Evolutionary conservation across 1,284 basidiomycete species (phyloP), one percentile per base, ranked within the genome.

Genomic region (Leccinum subrobustum): DNA sequence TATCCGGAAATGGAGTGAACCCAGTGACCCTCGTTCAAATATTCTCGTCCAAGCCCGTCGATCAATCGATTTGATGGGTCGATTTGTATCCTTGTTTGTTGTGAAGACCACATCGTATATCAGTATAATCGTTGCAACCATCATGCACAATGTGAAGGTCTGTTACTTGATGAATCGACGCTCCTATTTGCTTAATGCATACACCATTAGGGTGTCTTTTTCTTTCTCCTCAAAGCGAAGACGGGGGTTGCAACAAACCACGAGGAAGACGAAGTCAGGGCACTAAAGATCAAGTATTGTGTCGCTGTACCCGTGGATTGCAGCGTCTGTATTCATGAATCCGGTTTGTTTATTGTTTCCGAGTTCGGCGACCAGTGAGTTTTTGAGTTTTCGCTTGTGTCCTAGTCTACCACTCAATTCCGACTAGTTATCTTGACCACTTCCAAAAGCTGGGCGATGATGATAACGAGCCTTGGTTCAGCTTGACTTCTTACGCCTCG

Each of bases 71-170:
- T 92, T 68, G 96, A 98, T 67, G 96, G 96, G 2, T 96, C 96
- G 1, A 97, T 95, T 48, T 96, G 96, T 61, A 95, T 98, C 31
- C 85, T 98, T 54, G 88, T 98, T 37, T 98, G 96, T 76, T 93
- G 92, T 67, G 96, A 98, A 79, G 91, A 97, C 76, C 93, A 97
- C 72, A 93, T 98, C 66, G 96, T 97, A 65, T 98, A 96, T 78
- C 89, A 95, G 65, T 29, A 93, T 98, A 70, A 96, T 98, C 63
- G 91, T 90, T 0, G 81, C 93, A 31, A 93, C 93, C 4, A 95
- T 97, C 57, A 96, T 97, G 94, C 96, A 98, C 83, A 97, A 97
- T 78, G 97, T 98, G 93, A 95, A 93, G 89, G 94, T 93, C 58
- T 58, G 82, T 68, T 14, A 14, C 14, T 53, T 48, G 18, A 16